Percentiles rank a stretch among this genome's conserved stretches.
These are phyloP conservation scores for Sideroxylon spinosum DNA, from an alignment of 179 eudicot genomes.

Conservation along the genomic window DNA sequence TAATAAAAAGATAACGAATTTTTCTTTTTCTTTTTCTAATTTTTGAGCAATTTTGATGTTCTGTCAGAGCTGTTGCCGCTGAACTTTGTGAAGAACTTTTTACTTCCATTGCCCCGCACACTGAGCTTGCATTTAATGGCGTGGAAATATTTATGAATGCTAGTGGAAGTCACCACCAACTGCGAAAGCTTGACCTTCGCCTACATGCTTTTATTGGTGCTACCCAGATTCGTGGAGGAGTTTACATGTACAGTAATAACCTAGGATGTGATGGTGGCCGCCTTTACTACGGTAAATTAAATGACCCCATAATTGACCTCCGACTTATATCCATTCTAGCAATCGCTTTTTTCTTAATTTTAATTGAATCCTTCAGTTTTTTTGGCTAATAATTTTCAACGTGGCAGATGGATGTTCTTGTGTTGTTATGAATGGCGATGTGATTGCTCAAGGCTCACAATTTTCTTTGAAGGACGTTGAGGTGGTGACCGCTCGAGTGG, in stretches of 20 bases:
- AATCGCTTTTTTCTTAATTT: neutral
- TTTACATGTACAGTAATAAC: constrained; percentile 95
- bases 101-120: constrained; percentile 74
- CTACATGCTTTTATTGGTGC: constrained; percentile 82
- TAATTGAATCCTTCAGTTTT: neutral
- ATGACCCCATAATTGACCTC: constrained; percentile 2
- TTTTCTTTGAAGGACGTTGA: constrained; percentile 94
- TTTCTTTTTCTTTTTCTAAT: neutral
- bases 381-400: neutral
- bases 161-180: constrained; percentile 97
- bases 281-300: constrained; percentile 68
- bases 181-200: constrained; percentile 84
- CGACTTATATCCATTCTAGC: neutral
- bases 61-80: constrained; percentile 83
- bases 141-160: constrained; percentile 98
- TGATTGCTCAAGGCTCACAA: constrained; percentile 95
- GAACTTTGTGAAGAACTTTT: constrained; percentile 95
- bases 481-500: constrained; percentile 80
- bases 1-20: neutral
- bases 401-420: constrained; percentile 92
- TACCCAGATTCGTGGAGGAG: constrained; percentile 88
- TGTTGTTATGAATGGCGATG: constrained; percentile 89
- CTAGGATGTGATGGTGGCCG: constrained; percentile 99
- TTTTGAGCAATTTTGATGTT: constrained; percentile 20
- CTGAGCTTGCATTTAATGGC: constrained; percentile 92